A percentile compares a stretch with the other conserved stretches of the same genome.
phyloP scores from a whole-genome alignment of 352 stramenopile species.

The Elongisporangium prolatum region DNA sequence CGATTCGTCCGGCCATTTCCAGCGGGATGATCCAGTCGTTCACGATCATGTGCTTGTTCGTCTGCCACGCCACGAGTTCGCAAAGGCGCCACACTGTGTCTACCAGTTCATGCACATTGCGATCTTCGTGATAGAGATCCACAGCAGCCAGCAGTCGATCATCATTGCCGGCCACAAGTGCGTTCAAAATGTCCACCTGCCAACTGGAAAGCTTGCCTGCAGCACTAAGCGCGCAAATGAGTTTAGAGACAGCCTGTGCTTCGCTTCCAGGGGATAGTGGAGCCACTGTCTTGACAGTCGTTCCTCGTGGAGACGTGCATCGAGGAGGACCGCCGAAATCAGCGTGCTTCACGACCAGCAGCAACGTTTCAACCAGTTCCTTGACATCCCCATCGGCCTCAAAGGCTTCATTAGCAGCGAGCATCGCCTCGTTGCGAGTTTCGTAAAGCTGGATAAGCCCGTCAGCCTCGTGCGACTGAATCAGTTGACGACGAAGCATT shows the following conservation, averaged over 20 bases:
- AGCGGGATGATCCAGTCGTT: slow-evolving; percentile 53
- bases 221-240: slow-evolving; percentile 32
- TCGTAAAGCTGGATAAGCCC: slow-evolving; percentile 63
- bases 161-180: slow-evolving; percentile 32
- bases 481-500: slow-evolving; percentile 52
- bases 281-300: slow-evolving; percentile 4
- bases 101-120: slow-evolving; percentile 36
- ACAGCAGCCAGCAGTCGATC: slow-evolving; percentile 47
- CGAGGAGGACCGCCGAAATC: slow-evolving; percentile 36
- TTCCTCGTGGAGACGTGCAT: slow-evolving; percentile 15
- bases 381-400: slow-evolving; percentile 65
- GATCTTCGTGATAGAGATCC: slow-evolving; percentile 50
- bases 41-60: slow-evolving; percentile 42
- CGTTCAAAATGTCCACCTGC: slow-evolving; percentile 61
- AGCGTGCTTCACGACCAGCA: slow-evolving; percentile 80
- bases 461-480: slow-evolving; percentile 49
- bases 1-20: slow-evolving; percentile 20
- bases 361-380: slow-evolving; percentile 71
- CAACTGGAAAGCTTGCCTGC: slow-evolving; percentile 37
- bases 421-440: slow-evolving; percentile 63
- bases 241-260: slow-evolving; percentile 14
- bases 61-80: slow-evolving; percentile 59
- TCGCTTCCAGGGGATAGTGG: slow-evolving; percentile 17
- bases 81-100: slow-evolving; percentile 56
- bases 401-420: slow-evolving; percentile 70